Evolutionary conservation across 768 basidiomycete genomes (phyloP), one percentile per base, ranked within the genome.

Genomic region (Calocera viscosa): DNA sequence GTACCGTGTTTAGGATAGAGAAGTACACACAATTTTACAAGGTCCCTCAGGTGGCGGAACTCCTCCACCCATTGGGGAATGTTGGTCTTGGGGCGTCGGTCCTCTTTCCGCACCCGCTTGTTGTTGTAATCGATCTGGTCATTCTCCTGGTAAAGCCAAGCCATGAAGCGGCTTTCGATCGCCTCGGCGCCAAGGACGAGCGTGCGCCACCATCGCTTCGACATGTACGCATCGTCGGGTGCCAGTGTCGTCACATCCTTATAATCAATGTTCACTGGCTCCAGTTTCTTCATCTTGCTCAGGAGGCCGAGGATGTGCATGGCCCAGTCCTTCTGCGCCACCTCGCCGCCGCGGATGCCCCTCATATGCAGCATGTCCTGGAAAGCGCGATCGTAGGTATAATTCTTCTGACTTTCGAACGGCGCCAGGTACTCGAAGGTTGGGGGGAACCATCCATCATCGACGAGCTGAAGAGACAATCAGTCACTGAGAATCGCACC

Each of bases 361-460:
- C 53, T 11, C 53, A 26, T 26, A 11, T 60, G 14, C 14, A 60
- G 53, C 53, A 60, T 60, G 53, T 28, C 30, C 53, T 28, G 14
- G 53, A 60, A 60, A 2, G 30, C 22, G 5, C 30, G 53, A 32
- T 26, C 53, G 19, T 60, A 60, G 5, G 53, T 28, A 10, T 32
- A 28, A 7, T 30, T 5, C 7, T 17, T 47, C 22, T 60, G 53
- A 2, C 8, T 7, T 10, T 26, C 26, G 53, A 32, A 32, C 24
- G 30, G 24, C 10, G 53, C 53, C 10, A 11, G 14, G 19, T 3
- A 17, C 24, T 60, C 53, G 53, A 60, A 60, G 5, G 19, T 5
- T 2, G 53, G 53, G 10, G 53, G 53, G 53, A 60, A 60, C 53
- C 53, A 60, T 5, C 53, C 53, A 19, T 60, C 53, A 30, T 60